phyloP scores from a whole-genome alignment of 371 early-diverging fungal genomes.

The Cokeromyces recurvatus region DNA sequence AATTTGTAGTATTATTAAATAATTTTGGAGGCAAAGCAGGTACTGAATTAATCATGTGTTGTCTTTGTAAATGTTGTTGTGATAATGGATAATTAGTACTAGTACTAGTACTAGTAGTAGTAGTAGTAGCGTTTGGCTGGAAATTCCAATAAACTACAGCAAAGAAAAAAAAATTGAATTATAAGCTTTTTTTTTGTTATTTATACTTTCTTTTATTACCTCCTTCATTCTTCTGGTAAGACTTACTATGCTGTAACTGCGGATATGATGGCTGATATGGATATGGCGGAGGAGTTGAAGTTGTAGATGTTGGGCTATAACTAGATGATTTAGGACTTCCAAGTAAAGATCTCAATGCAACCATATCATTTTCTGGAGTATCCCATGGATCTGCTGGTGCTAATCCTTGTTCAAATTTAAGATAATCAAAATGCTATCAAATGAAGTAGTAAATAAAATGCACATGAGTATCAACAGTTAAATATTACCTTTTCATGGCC shows the following conservation, averaged over 20 bases:
- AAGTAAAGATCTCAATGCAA: conserved; percentile 44
- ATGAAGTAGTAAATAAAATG: not conserved
- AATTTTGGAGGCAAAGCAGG: conserved; percentile 23
- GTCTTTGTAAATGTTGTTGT: not conserved
- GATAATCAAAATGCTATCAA: conserved; percentile 44
- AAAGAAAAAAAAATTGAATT: not conserved
- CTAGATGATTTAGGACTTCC: conserved; percentile 10
- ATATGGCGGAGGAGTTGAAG: conserved; percentile 4
- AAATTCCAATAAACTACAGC: conserved; percentile 15
- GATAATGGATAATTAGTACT: not conserved
- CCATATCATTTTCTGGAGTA: conserved; percentile 50
- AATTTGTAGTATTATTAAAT: conserved; percentile 8
- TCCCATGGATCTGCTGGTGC: conserved; percentile 77
- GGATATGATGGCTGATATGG: conserved; percentile 8
- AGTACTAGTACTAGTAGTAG: not conserved
- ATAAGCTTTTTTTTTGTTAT: too few relatives aligned
- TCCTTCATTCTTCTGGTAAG: conserved; percentile 25
- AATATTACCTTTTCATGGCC: conserved; percentile 6
- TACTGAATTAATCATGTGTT: conserved; percentile 2
- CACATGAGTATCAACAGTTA: not conserved
- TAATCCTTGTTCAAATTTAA: conserved; percentile 65
- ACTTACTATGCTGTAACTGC: conserved; percentile 1
- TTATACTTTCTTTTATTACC: conserved; percentile 7
- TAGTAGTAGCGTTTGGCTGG: not conserved
- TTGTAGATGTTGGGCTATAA: too few relatives aligned